Evolutionary conservation across 192 early-diverging fungal genomes (phyloP).

Genomic region (Coemansia sp.): DNA sequence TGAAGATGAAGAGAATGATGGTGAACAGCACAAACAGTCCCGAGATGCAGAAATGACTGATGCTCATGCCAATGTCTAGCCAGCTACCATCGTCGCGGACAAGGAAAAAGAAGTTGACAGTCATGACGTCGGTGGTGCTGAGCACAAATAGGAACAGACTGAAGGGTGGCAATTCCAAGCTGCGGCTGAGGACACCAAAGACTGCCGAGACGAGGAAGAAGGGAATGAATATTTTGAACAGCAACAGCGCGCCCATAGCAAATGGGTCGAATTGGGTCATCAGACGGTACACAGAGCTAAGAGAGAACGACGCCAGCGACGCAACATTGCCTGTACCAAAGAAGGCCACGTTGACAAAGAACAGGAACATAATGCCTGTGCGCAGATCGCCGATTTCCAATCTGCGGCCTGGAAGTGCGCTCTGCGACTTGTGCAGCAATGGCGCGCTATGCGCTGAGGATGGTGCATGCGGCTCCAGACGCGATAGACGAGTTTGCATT

Average conservation of each 20-base stretch:
- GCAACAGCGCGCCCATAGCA: constrained; percentile 79
- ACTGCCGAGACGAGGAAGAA: constrained; percentile 89
- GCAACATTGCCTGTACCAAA: constrained; percentile 98
- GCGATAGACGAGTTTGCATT: constrained; percentile 37
- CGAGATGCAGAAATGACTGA: constrained; percentile 93
- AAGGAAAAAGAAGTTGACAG: constrained; percentile 94
- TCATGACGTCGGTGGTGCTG: constrained; percentile 88
- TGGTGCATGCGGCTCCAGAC: constrained; percentile 11
- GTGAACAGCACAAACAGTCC: constrained; percentile 90
- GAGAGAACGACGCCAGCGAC: constrained; percentile 77
- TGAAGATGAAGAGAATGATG: constrained; percentile 80
- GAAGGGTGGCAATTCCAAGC: constrained; percentile 80
- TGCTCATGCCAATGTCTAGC: constrained; percentile 96
- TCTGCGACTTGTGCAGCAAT: not conserved
- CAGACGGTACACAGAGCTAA: constrained; percentile 86
- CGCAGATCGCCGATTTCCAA: constrained; percentile 60
- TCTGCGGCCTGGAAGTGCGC: constrained; percentile 25
- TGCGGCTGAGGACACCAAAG: constrained; percentile 73
- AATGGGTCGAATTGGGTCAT: constrained; percentile 90
- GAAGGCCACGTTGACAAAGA: constrained; percentile 91
- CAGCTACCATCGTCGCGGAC: constrained; percentile 90
- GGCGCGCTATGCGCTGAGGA: not conserved
- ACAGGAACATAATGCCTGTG: constrained; percentile 73
- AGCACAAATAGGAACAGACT: constrained; percentile 84
- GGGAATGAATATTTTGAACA: constrained; percentile 90